These are phyloP conservation scores for Globisporangium viniferum DNA, from an alignment of 352 stramenopile species.

Conservation along the genomic window DNA sequence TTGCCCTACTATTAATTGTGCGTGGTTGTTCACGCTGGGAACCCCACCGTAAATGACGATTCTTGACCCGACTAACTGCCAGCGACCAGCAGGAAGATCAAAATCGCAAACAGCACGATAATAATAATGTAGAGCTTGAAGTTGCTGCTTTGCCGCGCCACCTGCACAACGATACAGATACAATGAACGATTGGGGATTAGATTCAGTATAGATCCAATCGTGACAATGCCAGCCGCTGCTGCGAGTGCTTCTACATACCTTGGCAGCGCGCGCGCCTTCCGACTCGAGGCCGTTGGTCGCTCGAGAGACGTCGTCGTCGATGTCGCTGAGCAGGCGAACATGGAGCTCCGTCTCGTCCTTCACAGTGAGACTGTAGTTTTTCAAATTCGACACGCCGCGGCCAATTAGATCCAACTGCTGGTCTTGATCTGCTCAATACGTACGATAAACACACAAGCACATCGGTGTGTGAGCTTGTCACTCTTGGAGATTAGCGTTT, in stretches of 20 bases:
- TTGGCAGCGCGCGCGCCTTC: conserved; percentile 77
- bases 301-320: conserved; percentile 80
- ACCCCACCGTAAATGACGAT: neutral
- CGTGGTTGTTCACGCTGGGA: neutral
- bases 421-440: conserved; percentile 65
- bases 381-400: conserved; percentile 81
- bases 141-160: conserved; percentile 93
- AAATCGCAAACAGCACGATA: conserved; percentile 79
- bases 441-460: neutral
- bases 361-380: conserved; percentile 83
- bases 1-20: neutral
- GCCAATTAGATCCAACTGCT: conserved; percentile 82
- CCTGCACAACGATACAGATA: conserved; percentile 35
- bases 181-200: neutral
- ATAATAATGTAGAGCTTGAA: conserved; percentile 93
- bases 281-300: conserved; percentile 80
- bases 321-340: conserved; percentile 88
- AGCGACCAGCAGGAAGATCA: conserved; percentile 86
- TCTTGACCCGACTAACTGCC: conserved; percentile 33
- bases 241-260: conserved; percentile 19
- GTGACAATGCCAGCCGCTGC: neutral
- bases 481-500: neutral
- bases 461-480: neutral
- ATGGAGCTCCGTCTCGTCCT: conserved; percentile 89
- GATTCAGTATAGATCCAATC: neutral